A percentile compares a stretch with the other conserved stretches of the same genome.
Evolutionary conservation across 1,139 yeast species (phyloP).

Genomic region (Yamadazyma triangularis): DNA sequence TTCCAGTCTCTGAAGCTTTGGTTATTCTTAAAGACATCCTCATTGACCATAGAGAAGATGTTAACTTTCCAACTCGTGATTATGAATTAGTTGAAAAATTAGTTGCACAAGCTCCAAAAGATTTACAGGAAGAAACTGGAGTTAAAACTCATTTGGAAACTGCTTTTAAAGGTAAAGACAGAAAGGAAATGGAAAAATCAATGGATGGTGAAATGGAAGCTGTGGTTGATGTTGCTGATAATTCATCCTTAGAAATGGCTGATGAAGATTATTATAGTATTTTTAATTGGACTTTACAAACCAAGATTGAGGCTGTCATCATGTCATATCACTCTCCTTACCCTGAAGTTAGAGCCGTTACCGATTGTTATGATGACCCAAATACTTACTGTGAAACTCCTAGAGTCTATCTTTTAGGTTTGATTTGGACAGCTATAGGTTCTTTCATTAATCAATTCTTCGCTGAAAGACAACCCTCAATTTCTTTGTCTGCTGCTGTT

Average conservation of each 20-base stretch:
- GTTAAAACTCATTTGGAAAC: slow-evolving; percentile 2
- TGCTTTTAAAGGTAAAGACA: slow-evolving; percentile 5
- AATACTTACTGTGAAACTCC: slow-evolving; percentile 46
- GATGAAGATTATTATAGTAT: slow-evolving; percentile 2
- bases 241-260: slow-evolving; percentile 4
- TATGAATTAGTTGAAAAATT: slow-evolving; percentile 23
- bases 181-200: slow-evolving; percentile 3
- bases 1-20: slow-evolving; percentile 14
- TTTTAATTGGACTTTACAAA: slow-evolving; percentile 21
- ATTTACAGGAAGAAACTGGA: slow-evolving; percentile 2
- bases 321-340: slow-evolving; percentile 52
- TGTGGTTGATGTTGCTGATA: slow-evolving; percentile 1
- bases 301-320: slow-evolving; percentile 37
- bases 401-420: slow-evolving; percentile 47
- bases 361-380: slow-evolving; percentile 49
- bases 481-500: slow-evolving; percentile 34
- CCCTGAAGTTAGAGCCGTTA: slow-evolving; percentile 56
- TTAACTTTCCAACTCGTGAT: slow-evolving; percentile 16
- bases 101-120: slow-evolving; percentile 15
- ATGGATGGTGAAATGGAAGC: slow-evolving; percentile 1
- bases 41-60: slow-evolving; percentile 18
- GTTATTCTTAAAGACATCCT: slow-evolving; percentile 16
- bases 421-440: slow-evolving; percentile 51
- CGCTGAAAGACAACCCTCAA: slow-evolving; percentile 50
- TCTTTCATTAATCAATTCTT: slow-evolving; percentile 58